Conservation (phyloP, 2,329 filamentous ascomycete genomes). For the Fusarium sublunatum region DNA sequence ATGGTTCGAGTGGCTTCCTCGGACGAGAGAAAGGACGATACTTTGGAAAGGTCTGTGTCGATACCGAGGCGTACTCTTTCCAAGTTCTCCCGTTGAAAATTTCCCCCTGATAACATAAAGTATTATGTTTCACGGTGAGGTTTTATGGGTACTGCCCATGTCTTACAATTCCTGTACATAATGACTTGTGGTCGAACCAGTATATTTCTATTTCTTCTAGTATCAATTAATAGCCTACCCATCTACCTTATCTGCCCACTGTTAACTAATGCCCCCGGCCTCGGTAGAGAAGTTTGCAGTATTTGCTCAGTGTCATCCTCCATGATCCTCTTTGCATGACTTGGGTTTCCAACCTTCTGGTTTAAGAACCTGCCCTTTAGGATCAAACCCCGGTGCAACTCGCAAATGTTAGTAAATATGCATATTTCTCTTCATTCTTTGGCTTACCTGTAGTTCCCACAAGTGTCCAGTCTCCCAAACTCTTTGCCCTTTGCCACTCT, state of each 20-base stretch:
- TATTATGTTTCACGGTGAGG: not conserved
- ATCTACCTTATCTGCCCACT: no score
- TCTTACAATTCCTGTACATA: not conserved
- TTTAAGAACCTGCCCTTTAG: slow-evolving; percentile 14
- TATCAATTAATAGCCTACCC: no score
- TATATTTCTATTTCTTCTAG: not conserved
- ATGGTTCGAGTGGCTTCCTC: slow-evolving; percentile 23
- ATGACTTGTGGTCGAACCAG: not conserved
- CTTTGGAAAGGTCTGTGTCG: not conserved
- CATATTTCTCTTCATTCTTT: fast-evolving
- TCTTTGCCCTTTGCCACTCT: slow-evolving; percentile 24
- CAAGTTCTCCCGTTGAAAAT: slow-evolving; percentile 2
- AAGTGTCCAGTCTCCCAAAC: slow-evolving; percentile 28
- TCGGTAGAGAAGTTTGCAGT: no score
- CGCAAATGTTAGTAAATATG: not conserved
- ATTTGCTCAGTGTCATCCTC: no score
- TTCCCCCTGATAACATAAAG: not conserved
- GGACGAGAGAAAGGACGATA: slow-evolving; percentile 12
- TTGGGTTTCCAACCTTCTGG: slow-evolving; percentile 28
- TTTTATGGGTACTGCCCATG: not conserved
- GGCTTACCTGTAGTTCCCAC: slow-evolving; percentile 31
- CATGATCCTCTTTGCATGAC: slow-evolving; percentile 3
- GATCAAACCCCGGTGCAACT: slow-evolving; percentile 31
- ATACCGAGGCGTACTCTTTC: slow-evolving; percentile 9
- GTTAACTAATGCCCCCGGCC: no score